phyloP scores from a whole-genome alignment of 352 stramenopile species.

The Phytophthora crassamura region DNA sequence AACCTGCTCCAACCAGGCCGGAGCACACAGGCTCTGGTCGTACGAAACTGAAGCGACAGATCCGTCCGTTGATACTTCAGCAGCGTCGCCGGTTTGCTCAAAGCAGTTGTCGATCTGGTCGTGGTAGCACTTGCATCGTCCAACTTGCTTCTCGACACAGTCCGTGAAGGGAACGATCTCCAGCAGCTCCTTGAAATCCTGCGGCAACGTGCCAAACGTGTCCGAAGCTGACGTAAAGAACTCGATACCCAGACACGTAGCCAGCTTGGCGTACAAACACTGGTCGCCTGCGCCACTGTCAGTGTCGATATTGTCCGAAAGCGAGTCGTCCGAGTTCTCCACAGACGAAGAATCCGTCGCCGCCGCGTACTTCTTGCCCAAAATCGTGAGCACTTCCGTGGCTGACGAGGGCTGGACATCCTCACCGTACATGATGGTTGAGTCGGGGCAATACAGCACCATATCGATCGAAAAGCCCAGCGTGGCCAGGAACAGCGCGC shows the following conservation, averaged over 20 bases:
- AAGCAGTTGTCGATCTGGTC: conserved; percentile 57
- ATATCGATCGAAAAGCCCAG: conserved; percentile 79
- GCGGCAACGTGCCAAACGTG: conserved; percentile 72
- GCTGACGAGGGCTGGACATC: conserved; percentile 50
- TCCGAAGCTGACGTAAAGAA: conserved; percentile 46
- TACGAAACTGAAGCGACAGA: conserved; percentile 43
- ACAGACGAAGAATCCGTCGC: conserved; percentile 34
- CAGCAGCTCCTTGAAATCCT: conserved; percentile 71
- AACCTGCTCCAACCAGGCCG: conserved; percentile 51
- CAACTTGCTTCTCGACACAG: conserved; percentile 46
- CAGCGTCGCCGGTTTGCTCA: conserved; percentile 43
- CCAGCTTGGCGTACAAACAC: conserved; percentile 74
- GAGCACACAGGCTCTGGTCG: conserved; percentile 66
- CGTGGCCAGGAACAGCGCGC: conserved; percentile 68
- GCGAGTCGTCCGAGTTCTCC: conserved; percentile 38
- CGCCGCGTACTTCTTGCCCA: conserved; percentile 65
- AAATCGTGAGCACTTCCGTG: conserved; percentile 43
- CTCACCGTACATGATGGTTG: conserved; percentile 76
- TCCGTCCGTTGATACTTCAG: conserved; percentile 42
- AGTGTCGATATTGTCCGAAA: conserved; percentile 33
- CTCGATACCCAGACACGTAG: conserved; percentile 68
- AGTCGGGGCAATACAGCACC: conserved; percentile 77
- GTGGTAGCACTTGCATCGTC: conserved; percentile 57
- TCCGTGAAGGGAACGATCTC: conserved; percentile 56
- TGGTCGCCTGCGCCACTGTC: conserved; percentile 40